These are phyloP conservation scores for Beta corolliflora DNA, from an alignment of 179 eudicot species.

Conservation along the genomic window DNA sequence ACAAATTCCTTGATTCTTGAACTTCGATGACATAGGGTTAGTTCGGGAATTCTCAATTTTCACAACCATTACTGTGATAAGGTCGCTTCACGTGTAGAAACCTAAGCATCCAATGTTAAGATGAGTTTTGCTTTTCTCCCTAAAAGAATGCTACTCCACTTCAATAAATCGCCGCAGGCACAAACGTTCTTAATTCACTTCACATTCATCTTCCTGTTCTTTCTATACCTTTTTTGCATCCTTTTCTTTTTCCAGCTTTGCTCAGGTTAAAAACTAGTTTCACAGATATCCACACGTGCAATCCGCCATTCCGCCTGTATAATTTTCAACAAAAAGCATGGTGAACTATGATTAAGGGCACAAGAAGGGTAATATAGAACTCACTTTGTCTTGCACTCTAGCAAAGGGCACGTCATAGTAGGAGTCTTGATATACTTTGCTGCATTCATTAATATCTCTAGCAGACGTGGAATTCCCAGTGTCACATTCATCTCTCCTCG, in stretches of 20 bases:
- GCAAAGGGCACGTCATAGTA: slow-evolving; percentile 91
- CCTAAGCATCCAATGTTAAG: not conserved
- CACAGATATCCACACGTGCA: too few relatives aligned
- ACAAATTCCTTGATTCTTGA: too few relatives aligned
- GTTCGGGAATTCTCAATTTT: not conserved
- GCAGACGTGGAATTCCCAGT: slow-evolving; percentile 97
- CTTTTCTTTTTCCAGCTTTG: not conserved
- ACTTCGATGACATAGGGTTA: too few relatives aligned
- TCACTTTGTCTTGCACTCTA: slow-evolving; percentile 57
- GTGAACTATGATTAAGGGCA: not conserved
- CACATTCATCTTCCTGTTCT: not conserved
- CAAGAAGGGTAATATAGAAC: slow-evolving; percentile 31
- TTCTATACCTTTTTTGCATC: not conserved
- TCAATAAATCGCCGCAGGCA: not conserved
- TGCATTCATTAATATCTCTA: slow-evolving; percentile 96
- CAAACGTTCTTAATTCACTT: not conserved
- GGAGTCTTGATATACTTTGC: slow-evolving; percentile 77
- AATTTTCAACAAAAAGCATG: not conserved
- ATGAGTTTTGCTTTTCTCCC: too few relatives aligned
- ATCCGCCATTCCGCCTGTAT: too few relatives aligned
- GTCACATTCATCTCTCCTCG: slow-evolving; percentile 99
- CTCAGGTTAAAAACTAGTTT: not conserved
- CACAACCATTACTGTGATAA: not conserved
- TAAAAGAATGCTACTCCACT: too few relatives aligned
- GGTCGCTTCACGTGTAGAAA: not conserved